Conservation (phyloP, 23 red algal species). For the Gracilaria gracilis region DNA sequence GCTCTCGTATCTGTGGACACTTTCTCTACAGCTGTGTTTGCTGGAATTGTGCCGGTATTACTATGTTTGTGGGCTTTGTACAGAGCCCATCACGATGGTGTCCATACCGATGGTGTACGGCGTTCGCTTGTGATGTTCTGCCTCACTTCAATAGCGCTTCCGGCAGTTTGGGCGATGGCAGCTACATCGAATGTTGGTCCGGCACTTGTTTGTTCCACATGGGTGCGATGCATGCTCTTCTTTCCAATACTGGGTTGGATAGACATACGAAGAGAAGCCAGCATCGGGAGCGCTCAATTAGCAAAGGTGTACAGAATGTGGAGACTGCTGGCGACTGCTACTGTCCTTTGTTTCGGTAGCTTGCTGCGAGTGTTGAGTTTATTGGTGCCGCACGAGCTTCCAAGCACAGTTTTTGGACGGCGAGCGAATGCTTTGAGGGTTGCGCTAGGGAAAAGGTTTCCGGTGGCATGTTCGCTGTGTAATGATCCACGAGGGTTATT, state of each 20-base stretch:
- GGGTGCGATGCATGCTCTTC: conserved; percentile 36
- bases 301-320: conserved; percentile 20
- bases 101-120: conserved; percentile 11
- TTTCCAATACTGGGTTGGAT: conserved; percentile 45
- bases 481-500: conserved; percentile 72
- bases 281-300: background rate
- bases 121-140: conserved; percentile 40
- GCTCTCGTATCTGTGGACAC: conserved; percentile 16
- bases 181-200: conserved; percentile 6
- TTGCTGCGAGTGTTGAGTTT: conserved; percentile 18
- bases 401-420: conserved; percentile 4
- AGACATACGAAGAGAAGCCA: conserved; percentile 50
- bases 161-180: conserved; percentile 13
- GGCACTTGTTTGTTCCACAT: conserved; percentile 10
- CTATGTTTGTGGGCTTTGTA: conserved; percentile 8
- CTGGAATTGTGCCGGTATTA: conserved; percentile 7
- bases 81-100: conserved; percentile 6
- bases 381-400: conserved; percentile 8
- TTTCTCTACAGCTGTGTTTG: background rate
- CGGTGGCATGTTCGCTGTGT: conserved; percentile 50
- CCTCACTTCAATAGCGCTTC: conserved; percentile 34
- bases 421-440: background rate
- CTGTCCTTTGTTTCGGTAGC: conserved; percentile 4
- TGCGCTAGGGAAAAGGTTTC: conserved; percentile 41
- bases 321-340: conserved; percentile 15